Evolutionary conservation across 1,139 yeast species (phyloP), one percentile per base, ranked within the genome.

Genomic region (Diutina neorugosa): DNA sequence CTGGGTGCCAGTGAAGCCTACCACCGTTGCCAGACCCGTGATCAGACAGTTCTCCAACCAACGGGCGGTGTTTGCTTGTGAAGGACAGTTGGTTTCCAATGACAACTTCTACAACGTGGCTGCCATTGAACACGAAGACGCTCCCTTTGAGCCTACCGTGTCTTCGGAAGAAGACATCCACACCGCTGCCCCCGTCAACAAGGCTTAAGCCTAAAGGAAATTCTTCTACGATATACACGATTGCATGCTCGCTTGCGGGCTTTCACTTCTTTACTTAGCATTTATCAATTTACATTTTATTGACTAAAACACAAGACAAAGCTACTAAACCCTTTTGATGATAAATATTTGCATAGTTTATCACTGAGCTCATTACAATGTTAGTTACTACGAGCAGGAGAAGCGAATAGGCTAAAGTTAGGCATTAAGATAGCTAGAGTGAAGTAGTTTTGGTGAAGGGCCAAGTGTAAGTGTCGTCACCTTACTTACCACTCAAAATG

Each of bases 1-100:
- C 31, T 46, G 50, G 50, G 50, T 46, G 20, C 50, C 50, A n/a
- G 27, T 46, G n/a, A 46, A 46, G 50, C 50, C 50, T 14, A 46
- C 37, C 19, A 46, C 50, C 27, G 50, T 46, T 20, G 21, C 50
- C 21, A 46, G 50, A 46, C 50, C 50, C 23, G 27, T 46, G 18
- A 16, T 46, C 16, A 46, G 50, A 46, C 50, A 46, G 27, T 46
- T 46, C 27, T 46, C 50, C 50, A 46, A 46, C 50, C 50, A 46
- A 18, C n/a, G 50, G 18, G 50, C 50, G 12, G 27, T 46, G 14
- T 46, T 46, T 16, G 50, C 50, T 9, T 25, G 21, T 46, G 50
- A 46, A 27, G 50, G 50, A 21, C 50, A 46, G 7, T 27, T 46
- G 16, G 50, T 46, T 2, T n/a, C 23, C 50, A 46, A 46, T 19